phyloP scores from a whole-genome alignment of 495 filamentous ascomycete species.

The Bacidia rubella region DNA sequence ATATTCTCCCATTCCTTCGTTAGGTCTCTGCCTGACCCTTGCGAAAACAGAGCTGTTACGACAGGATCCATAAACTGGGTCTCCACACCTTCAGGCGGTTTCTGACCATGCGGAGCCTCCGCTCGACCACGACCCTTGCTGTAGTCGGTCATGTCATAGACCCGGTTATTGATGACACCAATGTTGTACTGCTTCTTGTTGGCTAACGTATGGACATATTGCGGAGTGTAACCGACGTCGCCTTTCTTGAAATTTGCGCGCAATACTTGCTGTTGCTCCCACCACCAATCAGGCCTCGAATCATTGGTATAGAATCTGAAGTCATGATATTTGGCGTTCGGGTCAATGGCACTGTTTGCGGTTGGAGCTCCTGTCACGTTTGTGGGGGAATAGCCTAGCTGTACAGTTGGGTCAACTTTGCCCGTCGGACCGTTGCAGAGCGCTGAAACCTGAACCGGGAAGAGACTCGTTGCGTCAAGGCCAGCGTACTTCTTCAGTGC shows the following conservation, averaged over 20 bases:
- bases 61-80: conserved; percentile 70
- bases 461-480: conserved; percentile 69
- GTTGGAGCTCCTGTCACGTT: conserved; percentile 58
- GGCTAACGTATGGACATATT: conserved; percentile 63
- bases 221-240: conserved; percentile 67
- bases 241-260: conserved; percentile 73
- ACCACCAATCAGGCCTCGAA: conserved; percentile 79
- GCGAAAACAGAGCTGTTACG: conserved; percentile 65
- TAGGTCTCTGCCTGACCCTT: conserved; percentile 63
- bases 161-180: conserved; percentile 61
- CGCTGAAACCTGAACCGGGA: conserved; percentile 89
- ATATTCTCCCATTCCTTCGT: conserved; percentile 71
- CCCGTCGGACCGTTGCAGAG: conserved; percentile 69
- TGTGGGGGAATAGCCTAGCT: conserved; percentile 63
- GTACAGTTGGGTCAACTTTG: conserved; percentile 52
- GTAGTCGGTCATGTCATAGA: conserved; percentile 91
- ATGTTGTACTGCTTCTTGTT: conserved; percentile 49
- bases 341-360: conserved; percentile 51
- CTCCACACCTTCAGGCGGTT: conserved; percentile 37
- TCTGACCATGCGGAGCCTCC: conserved; percentile 36
- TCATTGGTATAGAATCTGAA: conserved; percentile 78
- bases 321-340: conserved; percentile 75
- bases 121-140: conserved; percentile 58
- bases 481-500: conserved; percentile 69
- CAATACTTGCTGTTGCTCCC: conserved; percentile 66